These are phyloP conservation scores for Emydomyces testavorans DNA, from an alignment of 2,329 filamentous ascomycete genomes.

Conservation along the genomic window DNA sequence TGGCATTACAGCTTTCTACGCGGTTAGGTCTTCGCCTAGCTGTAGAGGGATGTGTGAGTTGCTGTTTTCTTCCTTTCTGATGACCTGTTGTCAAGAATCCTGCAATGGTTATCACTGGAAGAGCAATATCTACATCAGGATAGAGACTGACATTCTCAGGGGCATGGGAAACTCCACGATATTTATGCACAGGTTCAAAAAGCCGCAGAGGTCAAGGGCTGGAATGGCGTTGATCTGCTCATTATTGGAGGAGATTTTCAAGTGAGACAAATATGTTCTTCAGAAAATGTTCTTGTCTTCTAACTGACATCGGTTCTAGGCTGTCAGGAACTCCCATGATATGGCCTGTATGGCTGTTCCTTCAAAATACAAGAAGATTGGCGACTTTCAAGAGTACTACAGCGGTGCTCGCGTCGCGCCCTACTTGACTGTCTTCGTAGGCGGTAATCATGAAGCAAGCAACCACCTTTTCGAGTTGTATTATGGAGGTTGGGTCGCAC, in stretches of 20 bases:
- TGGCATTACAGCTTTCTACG: background rate
- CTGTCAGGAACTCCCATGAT: constrained; percentile 78
- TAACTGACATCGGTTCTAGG: constrained; percentile 38
- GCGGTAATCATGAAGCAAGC: constrained; percentile 89
- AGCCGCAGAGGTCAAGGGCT: constrained; percentile 58
- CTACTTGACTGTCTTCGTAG: constrained; percentile 83
- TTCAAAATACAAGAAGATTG: constrained; percentile 71
- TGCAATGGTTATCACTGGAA: background rate
- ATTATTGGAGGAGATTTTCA: constrained; percentile 97
- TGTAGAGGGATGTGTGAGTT: constrained; percentile 15
- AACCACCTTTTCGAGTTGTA: constrained; percentile 85
- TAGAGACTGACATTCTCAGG: constrained; percentile 41
- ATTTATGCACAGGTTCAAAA: constrained; percentile 72
- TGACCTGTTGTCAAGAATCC: background rate
- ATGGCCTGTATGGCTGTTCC: constrained; percentile 83
- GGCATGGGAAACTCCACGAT: constrained; percentile 80
- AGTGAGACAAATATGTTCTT: too few species aligned
- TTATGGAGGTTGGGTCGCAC: constrained; percentile 93
- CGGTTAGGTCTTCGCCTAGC: constrained; percentile 8
- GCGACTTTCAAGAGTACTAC: constrained; percentile 93
- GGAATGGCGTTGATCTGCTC: constrained; percentile 73
- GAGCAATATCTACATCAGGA: background rate
- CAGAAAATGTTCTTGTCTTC: background rate
- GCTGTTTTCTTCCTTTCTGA: background rate
- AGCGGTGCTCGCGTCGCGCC: constrained; percentile 65